Evolutionary conservation across 352 stramenopile genomes (phyloP).

Genomic region (Phytophthora pseudosyringae): DNA sequence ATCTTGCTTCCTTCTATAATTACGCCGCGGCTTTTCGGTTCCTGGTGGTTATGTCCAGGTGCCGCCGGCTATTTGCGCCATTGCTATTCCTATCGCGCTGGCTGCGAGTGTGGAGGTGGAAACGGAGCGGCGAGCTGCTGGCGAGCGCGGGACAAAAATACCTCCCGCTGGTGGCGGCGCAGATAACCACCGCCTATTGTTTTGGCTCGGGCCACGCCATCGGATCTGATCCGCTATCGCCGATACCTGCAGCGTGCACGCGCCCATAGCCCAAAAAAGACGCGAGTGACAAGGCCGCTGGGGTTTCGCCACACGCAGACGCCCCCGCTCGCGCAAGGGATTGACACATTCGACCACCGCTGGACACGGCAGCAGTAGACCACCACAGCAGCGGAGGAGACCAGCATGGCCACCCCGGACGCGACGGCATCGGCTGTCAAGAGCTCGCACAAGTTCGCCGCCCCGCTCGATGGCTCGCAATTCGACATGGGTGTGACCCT

Average conservation of each 20-base stretch:
- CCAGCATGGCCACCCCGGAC: slow-evolving; percentile 33
- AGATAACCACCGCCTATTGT: slow-evolving; percentile 30
- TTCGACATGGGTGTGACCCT: slow-evolving; percentile 97
- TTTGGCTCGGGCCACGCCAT: neutral
- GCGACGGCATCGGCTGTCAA: slow-evolving; percentile 32
- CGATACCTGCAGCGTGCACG: slow-evolving; percentile 23
- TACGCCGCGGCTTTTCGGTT: slow-evolving; percentile 32
- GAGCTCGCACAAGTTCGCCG: slow-evolving; percentile 63
- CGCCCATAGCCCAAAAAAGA: slow-evolving; percentile 44
- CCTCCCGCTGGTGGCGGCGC: slow-evolving; percentile 3
- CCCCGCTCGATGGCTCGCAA: slow-evolving; percentile 80
- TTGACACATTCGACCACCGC: slow-evolving; percentile 34
- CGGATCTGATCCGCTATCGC: slow-evolving; percentile 21
- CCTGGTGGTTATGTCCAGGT: slow-evolving; percentile 31
- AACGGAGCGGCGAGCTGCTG: slow-evolving; percentile 19
- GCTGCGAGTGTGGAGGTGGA: slow-evolving; percentile 34
- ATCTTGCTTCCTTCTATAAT: slow-evolving; percentile 46
- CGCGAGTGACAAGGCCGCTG: slow-evolving; percentile 30
- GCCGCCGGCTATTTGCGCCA: slow-evolving; percentile 31
- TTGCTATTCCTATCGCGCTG: slow-evolving; percentile 29
- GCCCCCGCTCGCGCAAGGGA: slow-evolving; percentile 13
- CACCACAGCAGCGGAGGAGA: slow-evolving; percentile 2
- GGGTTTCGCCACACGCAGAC: slow-evolving; percentile 31
- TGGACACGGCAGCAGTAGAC: slow-evolving; percentile 22
- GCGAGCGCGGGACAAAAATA: slow-evolving; percentile 31